Base-by-base conservation (phyloP, 1,139 yeast species). In the Saccharomycopsis hybrid region DNA sequence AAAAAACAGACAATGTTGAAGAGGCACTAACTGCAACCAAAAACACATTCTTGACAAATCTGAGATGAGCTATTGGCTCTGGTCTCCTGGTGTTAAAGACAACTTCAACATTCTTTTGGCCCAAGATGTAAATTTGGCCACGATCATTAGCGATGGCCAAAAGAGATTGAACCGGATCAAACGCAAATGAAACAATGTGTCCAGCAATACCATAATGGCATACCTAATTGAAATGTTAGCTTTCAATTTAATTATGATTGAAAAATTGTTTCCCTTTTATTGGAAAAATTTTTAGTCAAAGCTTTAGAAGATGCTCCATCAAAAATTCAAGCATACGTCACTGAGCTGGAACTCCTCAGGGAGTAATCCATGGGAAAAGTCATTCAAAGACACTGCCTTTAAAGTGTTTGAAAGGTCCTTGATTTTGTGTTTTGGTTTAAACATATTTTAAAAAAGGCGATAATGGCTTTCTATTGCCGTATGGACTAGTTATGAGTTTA, bases 101-200 rank as follows among this genome's bases (percentile, higher is more conserved):
- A 5, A 81, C 87, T 56, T 85, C 39, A 36, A 36, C 13, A 24
- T 24, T 5, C 9, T 31, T 31, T 31, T 9, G 5, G 33, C 33
- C 33, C 33, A 31, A 9, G 33, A 31, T 9, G 33, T 31, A 9
- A 31, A 31, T 31, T 36, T 36, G 39, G n/a, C 39, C n/a, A 36
- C 67, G 63, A 41, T 73, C 78, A 0, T 96, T 88, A 2, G 94
- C 83, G 0, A 88, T 69, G 0, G 97, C 97, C 57, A 89, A 65
- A 42, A 92, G 72, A 46, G 95, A 80, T 62, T 92, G 98, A 1
- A 87, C 82, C 1, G 95, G 95, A 63, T 92, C 97, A 64, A 74
- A 86, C 0, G 95, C 95, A 42, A 82, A 66, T 0, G 86, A 80
- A 29, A 78, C 68, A 2, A 86, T 76, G 18, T 65, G 69, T 2